Conservation (phyloP, 2,329 filamentous ascomycete genomes). For the Rutstroemia sp. region DNA sequence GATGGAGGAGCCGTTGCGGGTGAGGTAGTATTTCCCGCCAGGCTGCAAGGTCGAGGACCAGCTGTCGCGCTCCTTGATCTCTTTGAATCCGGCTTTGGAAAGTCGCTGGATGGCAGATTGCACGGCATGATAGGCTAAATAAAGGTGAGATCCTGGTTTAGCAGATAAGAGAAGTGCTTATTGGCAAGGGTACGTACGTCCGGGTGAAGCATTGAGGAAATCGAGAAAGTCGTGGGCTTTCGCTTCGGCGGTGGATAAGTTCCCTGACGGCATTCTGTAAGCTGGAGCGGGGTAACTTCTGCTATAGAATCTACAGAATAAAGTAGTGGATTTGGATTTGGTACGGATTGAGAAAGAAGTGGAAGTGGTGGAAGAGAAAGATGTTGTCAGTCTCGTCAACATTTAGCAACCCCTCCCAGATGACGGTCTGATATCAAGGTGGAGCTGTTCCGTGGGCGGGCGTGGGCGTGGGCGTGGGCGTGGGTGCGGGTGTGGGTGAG, state of each 20-base stretch:
- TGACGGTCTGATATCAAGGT: neutral
- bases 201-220: slow-evolving; percentile 91
- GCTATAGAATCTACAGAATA: neutral
- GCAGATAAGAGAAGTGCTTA: slow-evolving; percentile 10
- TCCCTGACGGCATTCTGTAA: slow-evolving; percentile 21
- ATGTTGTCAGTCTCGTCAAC: slow-evolving; percentile 3
- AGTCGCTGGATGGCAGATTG: slow-evolving; percentile 69
- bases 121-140: slow-evolving; percentile 71
- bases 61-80: slow-evolving; percentile 83
- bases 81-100: slow-evolving; percentile 74
- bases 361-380: neutral
- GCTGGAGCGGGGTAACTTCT: slow-evolving; percentile 1
- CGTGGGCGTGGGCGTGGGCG: neutral
- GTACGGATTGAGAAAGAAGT: neutral
- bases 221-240: slow-evolving; percentile 65
- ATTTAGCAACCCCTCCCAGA: neutral
- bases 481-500: too few species aligned
- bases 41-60: slow-evolving; percentile 76
- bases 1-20: slow-evolving; percentile 85
- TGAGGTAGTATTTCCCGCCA: slow-evolving; percentile 94
- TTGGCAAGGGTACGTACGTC: slow-evolving; percentile 52
- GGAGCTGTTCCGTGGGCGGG: neutral
- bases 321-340: neutral
- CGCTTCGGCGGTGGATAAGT: slow-evolving; percentile 22
- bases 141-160: neutral